Evolutionary conservation across 257 asterid genomes (phyloP).

Genomic region (Solanum sejunctum): DNA sequence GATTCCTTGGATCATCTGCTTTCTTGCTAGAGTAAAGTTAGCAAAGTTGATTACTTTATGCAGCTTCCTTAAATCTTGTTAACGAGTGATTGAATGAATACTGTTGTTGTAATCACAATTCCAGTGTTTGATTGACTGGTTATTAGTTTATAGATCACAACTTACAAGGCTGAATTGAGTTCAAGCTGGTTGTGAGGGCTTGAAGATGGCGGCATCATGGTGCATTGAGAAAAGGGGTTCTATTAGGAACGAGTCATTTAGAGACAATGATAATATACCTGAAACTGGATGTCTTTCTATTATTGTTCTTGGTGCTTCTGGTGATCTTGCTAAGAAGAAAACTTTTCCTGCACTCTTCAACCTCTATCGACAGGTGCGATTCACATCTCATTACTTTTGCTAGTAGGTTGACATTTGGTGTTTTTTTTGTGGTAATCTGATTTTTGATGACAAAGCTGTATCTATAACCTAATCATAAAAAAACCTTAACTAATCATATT

Average conservation of each 20-base stretch:
- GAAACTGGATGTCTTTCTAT: slow-evolving; percentile 79
- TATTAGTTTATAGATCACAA: neutral
- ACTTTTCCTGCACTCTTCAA: slow-evolving; percentile 96
- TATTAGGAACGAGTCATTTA: slow-evolving; percentile 39
- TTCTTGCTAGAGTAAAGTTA: neutral
- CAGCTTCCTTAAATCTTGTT: neutral
- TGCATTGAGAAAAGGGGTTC: slow-evolving; percentile 46
- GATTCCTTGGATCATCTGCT: neutral
- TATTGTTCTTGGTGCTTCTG: slow-evolving; percentile 95
- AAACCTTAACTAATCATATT: neutral
- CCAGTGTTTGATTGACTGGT: neutral
- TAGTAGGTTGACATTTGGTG: neutral
- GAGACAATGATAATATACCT: slow-evolving; percentile 32
- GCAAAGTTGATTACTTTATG: neutral
- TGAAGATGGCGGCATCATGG: slow-evolving; percentile 42
- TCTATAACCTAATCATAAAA: neutral
- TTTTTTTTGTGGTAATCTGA: neutral
- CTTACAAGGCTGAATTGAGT: neutral
- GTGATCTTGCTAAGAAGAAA: slow-evolving; percentile 99
- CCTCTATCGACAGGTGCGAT: slow-evolving; percentile 78
- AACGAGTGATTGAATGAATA: neutral
- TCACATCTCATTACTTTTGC: neutral
- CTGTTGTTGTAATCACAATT: neutral
- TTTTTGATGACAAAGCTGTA: neutral
- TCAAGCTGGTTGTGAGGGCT: neutral